Evolutionary conservation across 2,329 filamentous ascomycete genomes (phyloP).

Genomic region (Alternaria alternata): DNA sequence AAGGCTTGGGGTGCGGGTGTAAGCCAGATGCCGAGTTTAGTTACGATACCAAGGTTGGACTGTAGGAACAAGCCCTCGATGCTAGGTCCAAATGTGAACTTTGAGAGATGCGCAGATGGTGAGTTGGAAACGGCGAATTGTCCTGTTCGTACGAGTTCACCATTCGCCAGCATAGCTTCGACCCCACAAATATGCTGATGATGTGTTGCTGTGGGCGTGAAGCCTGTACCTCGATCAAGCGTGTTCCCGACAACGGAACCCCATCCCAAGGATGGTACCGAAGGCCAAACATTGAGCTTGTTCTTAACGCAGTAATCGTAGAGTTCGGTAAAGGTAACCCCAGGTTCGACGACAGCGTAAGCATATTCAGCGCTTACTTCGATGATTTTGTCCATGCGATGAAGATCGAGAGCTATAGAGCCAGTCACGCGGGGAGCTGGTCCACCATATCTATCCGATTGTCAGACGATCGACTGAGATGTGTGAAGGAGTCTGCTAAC

Average conservation of each 20-base stretch:
- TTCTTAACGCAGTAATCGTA: conserved; percentile 43
- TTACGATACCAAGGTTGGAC: conserved; percentile 62
- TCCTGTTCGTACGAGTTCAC: conserved; percentile 45
- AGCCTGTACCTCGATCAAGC: conserved; percentile 54
- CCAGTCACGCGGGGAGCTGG: conserved; percentile 49
- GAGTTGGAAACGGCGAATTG: conserved; percentile 55
- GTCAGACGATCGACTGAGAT: background rate
- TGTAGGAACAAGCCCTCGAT: conserved; percentile 60
- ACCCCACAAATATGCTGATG: conserved; percentile 50
- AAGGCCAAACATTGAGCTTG: conserved; percentile 46
- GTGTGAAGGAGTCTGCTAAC: conserved; percentile 25
- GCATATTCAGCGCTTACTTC: conserved; percentile 56
- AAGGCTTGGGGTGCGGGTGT: conserved; percentile 53
- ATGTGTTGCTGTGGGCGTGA: conserved; percentile 50
- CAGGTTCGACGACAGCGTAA: conserved; percentile 56
- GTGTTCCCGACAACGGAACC: conserved; percentile 50
- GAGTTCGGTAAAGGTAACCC: conserved; percentile 41
- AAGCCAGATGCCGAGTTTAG: conserved; percentile 48
- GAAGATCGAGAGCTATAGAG: conserved; percentile 45
- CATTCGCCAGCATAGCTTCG: conserved; percentile 48
- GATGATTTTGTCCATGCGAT: conserved; percentile 55
- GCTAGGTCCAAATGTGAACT: conserved; percentile 50
- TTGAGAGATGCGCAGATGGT: conserved; percentile 50
- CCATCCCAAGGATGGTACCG: conserved; percentile 46
- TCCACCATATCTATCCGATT: conserved; percentile 35